Conservation (phyloP, 768 basidiomycete species). For the Termitomyces eurrhizus region DNA sequence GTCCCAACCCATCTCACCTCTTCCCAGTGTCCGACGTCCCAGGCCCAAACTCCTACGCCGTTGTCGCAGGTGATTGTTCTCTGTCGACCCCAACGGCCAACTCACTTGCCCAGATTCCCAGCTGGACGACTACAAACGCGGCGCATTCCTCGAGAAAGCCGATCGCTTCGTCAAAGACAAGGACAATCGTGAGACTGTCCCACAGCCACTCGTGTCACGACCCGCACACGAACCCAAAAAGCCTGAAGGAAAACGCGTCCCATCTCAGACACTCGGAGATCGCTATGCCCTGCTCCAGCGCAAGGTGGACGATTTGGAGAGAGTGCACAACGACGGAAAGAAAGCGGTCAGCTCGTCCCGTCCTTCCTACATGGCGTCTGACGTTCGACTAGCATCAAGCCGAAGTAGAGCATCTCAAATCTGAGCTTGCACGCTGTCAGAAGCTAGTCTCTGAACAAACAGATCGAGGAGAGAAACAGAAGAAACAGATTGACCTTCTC, state of each 20-base stretch:
- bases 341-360: slow-evolving; percentile 43
- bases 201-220: not conserved
- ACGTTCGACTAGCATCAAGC: slow-evolving; percentile 45
- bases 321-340: slow-evolving; percentile 61
- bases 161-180: slow-evolving; percentile 46
- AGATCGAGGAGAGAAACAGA: slow-evolving; percentile 57
- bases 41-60: slow-evolving; percentile 47
- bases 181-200: not conserved
- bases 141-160: slow-evolving; percentile 55
- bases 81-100: not conserved
- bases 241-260: slow-evolving; percentile 18
- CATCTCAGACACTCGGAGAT: slow-evolving; percentile 31
- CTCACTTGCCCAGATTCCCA: slow-evolving; percentile 31
- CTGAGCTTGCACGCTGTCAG: slow-evolving; percentile 48
- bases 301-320: slow-evolving; percentile 63
- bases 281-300: slow-evolving; percentile 53
- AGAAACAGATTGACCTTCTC: slow-evolving; percentile 54
- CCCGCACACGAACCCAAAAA: slow-evolving; percentile 13
- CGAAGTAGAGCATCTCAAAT: slow-evolving; percentile 56
- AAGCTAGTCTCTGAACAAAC: slow-evolving; percentile 44
- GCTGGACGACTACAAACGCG: slow-evolving; percentile 50
- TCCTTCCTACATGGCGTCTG: not conserved
- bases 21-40: slow-evolving; percentile 45
- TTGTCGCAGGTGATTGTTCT: slow-evolving; percentile 31
- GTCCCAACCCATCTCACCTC: not conserved